Evolutionary conservation across 1,139 yeast species (phyloP).

Genomic region (Debaryomyces sp.): DNA sequence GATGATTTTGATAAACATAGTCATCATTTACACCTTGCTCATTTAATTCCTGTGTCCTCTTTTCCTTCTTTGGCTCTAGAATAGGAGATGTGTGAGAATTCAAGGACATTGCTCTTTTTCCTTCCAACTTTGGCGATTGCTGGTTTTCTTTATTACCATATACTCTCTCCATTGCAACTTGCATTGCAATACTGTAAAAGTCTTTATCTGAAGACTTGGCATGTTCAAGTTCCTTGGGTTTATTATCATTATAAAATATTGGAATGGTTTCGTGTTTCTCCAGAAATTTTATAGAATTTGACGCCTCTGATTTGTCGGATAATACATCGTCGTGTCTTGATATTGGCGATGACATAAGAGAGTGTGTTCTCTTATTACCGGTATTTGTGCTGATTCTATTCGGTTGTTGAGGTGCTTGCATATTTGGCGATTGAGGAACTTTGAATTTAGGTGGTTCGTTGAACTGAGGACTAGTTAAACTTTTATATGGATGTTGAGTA

Average conservation of each 20-base stretch:
- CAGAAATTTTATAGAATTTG: conserved; percentile 42
- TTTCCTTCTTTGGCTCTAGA: conserved; percentile 11
- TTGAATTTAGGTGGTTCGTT: conserved; percentile 17
- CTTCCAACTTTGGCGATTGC: background rate
- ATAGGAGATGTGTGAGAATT: background rate
- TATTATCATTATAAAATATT: conserved; percentile 17
- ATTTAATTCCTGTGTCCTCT: conserved; percentile 16
- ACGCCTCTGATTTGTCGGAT: conserved; percentile 17
- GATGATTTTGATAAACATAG: conserved; percentile 42
- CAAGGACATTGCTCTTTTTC: background rate
- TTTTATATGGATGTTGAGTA: conserved; percentile 15
- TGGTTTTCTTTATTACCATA: conserved; percentile 30
- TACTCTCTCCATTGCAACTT: conserved; percentile 44
- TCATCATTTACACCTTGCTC: conserved; percentile 31
- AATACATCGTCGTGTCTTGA: conserved; percentile 11
- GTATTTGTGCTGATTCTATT: background rate
- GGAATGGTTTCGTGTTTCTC: conserved; percentile 46
- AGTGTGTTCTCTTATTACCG: background rate
- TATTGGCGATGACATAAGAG: background rate
- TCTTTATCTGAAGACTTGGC: conserved; percentile 15
- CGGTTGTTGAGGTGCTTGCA: background rate
- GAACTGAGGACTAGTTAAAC: conserved; percentile 13
- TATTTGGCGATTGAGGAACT: conserved; percentile 11
- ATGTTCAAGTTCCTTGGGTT: conserved; percentile 9
- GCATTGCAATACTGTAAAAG: conserved; percentile 41